These are phyloP conservation scores for Hymenotorrendiella dingleyae DNA, from an alignment of 2,329 filamentous ascomycete genomes.

Conservation along the genomic window DNA sequence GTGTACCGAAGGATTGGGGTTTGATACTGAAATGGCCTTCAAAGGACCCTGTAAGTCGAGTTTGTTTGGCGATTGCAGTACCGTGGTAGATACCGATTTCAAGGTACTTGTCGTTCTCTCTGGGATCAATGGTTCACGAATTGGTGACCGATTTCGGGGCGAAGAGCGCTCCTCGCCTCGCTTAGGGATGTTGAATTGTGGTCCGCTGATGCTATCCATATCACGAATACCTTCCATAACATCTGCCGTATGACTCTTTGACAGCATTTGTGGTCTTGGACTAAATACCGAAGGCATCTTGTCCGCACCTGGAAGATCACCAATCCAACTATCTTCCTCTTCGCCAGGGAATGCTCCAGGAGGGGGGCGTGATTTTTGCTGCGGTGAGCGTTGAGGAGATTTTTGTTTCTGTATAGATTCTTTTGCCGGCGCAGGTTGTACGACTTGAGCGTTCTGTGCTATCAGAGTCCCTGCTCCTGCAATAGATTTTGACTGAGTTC, in stretches of 20 bases:
- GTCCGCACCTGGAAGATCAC: conserved; percentile 37
- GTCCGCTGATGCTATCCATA: conserved; percentile 42
- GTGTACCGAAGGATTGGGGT: conserved; percentile 49
- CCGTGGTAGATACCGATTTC: conserved; percentile 60
- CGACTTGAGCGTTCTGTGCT: conserved; percentile 18
- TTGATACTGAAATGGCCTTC: conserved; percentile 57
- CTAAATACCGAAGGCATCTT: conserved; percentile 33
- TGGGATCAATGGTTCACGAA: conserved; percentile 24
- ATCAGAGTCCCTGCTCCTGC: conserved; percentile 16
- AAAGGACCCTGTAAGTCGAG: conserved; percentile 35
- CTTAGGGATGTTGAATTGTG: conserved; percentile 41
- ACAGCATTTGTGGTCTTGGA: conserved; percentile 46
- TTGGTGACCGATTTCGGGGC: conserved; percentile 26
- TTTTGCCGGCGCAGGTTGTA: conserved; percentile 11
- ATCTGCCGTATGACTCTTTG: conserved; percentile 57
- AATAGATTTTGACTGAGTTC: conserved; percentile 30
- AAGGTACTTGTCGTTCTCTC: conserved; percentile 30
- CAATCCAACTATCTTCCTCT: conserved; percentile 57
- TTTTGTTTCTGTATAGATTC: conserved; percentile 9
- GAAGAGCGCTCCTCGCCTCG: conserved; percentile 34
- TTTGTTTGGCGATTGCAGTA: conserved; percentile 45
- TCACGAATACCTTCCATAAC: conserved; percentile 51
- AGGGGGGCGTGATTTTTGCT: conserved; percentile 24
- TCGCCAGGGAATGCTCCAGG: conserved; percentile 57
- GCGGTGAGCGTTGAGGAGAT: conserved; percentile 14